These are phyloP conservation scores for Neocucurbitaria cava DNA, from an alignment of 2,329 filamentous ascomycete genomes.

Conservation along the genomic window DNA sequence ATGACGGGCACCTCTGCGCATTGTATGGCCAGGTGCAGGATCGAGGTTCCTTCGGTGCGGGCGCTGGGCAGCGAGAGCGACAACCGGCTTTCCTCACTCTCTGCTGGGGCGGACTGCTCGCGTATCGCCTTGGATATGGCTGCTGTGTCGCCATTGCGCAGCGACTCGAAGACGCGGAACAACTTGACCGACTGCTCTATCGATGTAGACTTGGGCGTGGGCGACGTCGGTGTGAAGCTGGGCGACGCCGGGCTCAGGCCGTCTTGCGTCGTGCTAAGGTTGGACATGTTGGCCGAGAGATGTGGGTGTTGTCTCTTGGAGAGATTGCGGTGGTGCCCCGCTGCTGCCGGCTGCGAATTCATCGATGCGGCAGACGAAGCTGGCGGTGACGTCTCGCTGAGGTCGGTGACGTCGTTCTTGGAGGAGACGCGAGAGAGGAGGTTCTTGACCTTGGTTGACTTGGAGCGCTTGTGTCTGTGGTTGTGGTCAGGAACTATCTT, in stretches of 20 bases:
- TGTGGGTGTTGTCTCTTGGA: constrained; percentile 37
- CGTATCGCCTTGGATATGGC: constrained; percentile 87
- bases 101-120: constrained; percentile 59
- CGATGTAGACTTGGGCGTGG: constrained; percentile 49
- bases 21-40: constrained; percentile 92
- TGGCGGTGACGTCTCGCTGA: constrained; percentile 22
- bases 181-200: constrained; percentile 95
- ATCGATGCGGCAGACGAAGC: constrained; percentile 28
- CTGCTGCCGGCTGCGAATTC: constrained; percentile 31
- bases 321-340: constrained; percentile 34
- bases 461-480: constrained; percentile 53
- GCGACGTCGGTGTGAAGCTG: constrained; percentile 30
- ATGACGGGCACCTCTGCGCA: constrained; percentile 92
- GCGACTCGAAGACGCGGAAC: constrained; percentile 91
- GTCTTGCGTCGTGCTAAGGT: constrained; percentile 17
- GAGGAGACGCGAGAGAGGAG: constrained; percentile 46
- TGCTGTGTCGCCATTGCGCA: constrained; percentile 88
- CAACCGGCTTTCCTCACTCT: constrained; percentile 63
- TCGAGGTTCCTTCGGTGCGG: constrained; percentile 79
- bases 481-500: constrained; percentile 5
- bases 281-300: constrained; percentile 41
- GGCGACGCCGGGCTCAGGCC: constrained; percentile 27
- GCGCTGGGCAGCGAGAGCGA: constrained; percentile 48
- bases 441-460: constrained; percentile 47
- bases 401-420: constrained; percentile 39